Evolutionary conservation across 176 grass and related monocot genomes (phyloP), one percentile per base, ranked within the genome.

Genomic region (Alopecurus myosuroides): DNA sequence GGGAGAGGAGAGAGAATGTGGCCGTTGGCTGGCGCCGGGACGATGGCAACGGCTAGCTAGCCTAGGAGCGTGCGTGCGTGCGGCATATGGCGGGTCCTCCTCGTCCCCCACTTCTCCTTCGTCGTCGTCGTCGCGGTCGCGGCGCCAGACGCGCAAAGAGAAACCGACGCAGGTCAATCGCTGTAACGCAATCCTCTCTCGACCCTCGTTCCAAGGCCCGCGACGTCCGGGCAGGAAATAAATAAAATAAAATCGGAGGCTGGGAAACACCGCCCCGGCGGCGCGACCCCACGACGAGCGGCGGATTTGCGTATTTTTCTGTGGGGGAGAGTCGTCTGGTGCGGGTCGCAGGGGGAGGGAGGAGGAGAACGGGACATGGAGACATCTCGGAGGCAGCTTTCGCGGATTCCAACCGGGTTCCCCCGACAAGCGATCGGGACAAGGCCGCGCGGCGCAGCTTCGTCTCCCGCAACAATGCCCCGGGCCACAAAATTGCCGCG

Each of bases 31-130:
- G 64, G 64, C 31, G 64, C 60, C 31, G 62, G 83, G 52, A 71
- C 75, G 75, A 75, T 86, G 62, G 74, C 57, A 90, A 90, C 89
- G 84, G 89, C 85, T 87, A 90, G 70, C 70, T 73, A 57, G 34
- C 34, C 57, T 1, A 4, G 4, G 70, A 71, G 31, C 60, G 80
- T 9, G 76, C n/a, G 70, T 3, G 56, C 37, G 40, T 26, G 55
- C 73, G 84, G 80, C 88, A 86, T 35, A 83, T 86, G 88, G 88
- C 88, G 84, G 71, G 83, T 12, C 83, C 88, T 81, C 82, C n/a
- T 29, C 40, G 2, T 1, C 22, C 34, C 9, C 33, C n/a, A n/a
- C 1, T 20, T 23, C 39, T 17, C 25, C 35, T 34, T 6, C 33
- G 30, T 66, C 33, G 1, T 7, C 20, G 19, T 9, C 60, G 20